phyloP scores from a whole-genome alignment of 2,329 filamentous ascomycete species.

The Neodidymelliopsis sp. region DNA sequence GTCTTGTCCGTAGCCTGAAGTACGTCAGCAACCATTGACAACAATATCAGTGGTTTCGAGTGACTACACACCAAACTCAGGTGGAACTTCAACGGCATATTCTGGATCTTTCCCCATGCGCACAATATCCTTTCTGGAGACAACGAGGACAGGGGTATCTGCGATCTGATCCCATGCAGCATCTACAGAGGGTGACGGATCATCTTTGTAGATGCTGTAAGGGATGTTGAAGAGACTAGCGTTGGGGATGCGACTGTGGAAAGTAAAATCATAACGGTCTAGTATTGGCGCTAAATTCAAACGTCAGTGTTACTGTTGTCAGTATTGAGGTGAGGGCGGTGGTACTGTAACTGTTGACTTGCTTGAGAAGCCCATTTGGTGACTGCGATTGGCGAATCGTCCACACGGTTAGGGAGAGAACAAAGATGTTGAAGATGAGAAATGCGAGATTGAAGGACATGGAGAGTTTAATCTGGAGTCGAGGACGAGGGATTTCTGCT shows the following conservation, averaged over 20 bases:
- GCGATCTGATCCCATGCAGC: slow-evolving; percentile 15
- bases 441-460: not conserved
- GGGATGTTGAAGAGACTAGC: slow-evolving; percentile 18
- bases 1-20: slow-evolving; percentile 5
- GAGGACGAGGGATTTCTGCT: not conserved
- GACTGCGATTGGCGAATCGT: not conserved
- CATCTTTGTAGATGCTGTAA: slow-evolving; percentile 17
- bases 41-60: not conserved
- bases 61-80: slow-evolving; percentile 4
- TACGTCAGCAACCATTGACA: not conserved
- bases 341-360: not conserved
- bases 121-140: slow-evolving; percentile 1
- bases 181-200: slow-evolving; percentile 14
- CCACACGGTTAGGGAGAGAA: not conserved
- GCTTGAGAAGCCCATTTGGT: not conserved
- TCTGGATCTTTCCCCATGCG: slow-evolving; percentile 16
- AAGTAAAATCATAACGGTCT: not conserved
- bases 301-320: not conserved
- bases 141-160: not conserved
- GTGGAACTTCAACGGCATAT: slow-evolving; percentile 5
- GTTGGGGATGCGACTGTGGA: slow-evolving; percentile 1
- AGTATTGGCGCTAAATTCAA: not conserved
- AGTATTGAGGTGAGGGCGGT: not conserved
- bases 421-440: not conserved
- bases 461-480: not conserved